Evolutionary conservation across 805 yeast genomes (phyloP), one percentile per base, ranked within the genome.

Genomic region (Kuraishia floccosa): DNA sequence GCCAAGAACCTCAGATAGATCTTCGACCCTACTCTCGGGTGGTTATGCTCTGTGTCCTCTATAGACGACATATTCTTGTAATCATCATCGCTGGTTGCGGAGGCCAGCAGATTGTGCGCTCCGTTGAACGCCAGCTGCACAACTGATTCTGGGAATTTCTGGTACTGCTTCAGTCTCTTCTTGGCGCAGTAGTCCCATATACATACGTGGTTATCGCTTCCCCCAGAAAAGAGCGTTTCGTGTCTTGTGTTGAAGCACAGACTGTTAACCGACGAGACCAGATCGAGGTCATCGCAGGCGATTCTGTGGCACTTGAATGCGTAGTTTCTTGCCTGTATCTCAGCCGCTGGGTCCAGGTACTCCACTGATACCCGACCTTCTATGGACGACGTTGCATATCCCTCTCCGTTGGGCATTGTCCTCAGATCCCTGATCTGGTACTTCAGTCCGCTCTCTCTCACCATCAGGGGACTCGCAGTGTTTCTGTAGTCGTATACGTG

Each of bases 331-430:
- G 50, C 40, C 31, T 56, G 66, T 4, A 46, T 44, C 27, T 54
- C 54, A 2, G 63, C 59, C 3, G 63, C 50, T 4, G 71, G 65
- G 33, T 74, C 71, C 32, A 76, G 69, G 42, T 63, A 76, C 38
- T 83, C 89, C 17, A 84, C 68, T 0, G 86, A 75, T 1, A 80
- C 85, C 18, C 93, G 58, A 0, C 94, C 94, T 43, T 83, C 94
- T n/a, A 84, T 62, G 1, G 89, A 76, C 17, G 84, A 61, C 20
- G 76, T 64, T 0, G 77, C 84, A 47, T 68, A 77, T 6, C 78
- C 91, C 39, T 56, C 48, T 3, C 64, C 64, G 33, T 61, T 54
- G 0, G 81, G 79, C 40, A 74, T 63, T 24, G 73, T 56, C 38
- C 60, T 62, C 22, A 82, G 42, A 16, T 67, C 68, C 28, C 76